Evolutionary conservation across 495 filamentous ascomycete genomes (phyloP).

Genomic region (Articulospora tetracladia): DNA sequence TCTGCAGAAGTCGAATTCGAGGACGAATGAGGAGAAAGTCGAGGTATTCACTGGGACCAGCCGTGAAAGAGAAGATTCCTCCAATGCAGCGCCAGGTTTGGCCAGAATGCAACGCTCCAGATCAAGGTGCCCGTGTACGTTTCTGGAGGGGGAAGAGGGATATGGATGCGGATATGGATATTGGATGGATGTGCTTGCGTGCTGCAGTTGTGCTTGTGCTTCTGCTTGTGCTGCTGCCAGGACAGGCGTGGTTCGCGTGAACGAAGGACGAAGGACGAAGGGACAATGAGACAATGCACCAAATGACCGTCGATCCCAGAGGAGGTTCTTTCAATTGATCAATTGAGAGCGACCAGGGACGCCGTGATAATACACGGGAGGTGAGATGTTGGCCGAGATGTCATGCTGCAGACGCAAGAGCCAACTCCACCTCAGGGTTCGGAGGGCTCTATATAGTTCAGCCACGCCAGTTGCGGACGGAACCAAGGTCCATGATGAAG

Average conservation of each 20-base stretch:
- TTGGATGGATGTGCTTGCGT: neutral
- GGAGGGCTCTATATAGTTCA: constrained; percentile 23
- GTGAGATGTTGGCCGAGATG: constrained; percentile 15
- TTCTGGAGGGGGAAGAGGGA: too few species aligned
- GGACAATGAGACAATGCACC: constrained; percentile 18
- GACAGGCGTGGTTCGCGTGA: neutral
- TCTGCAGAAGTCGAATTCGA: neutral
- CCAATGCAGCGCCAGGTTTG: constrained; percentile 6
- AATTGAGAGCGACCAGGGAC: constrained; percentile 12
- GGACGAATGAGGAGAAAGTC: neutral
- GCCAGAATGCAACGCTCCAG: constrained; percentile 1
- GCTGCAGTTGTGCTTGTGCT: neutral
- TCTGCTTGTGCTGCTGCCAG: too few species aligned
- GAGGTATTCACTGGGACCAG: constrained; percentile 25
- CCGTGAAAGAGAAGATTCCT: constrained; percentile 21
- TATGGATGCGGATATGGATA: neutral
- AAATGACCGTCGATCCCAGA: constrained; percentile 16
- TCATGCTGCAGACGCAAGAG: constrained; percentile 15
- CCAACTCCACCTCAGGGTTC: constrained; percentile 13
- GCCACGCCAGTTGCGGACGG: constrained; percentile 11
- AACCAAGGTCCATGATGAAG: neutral
- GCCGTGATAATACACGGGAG: neutral
- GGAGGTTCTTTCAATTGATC: constrained; percentile 16
- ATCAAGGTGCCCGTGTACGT: too few species aligned
- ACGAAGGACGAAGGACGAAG: constrained; percentile 10